Base-by-base conservation (phyloP, 179 eudicot genomes). In the Beta corolliflora region DNA sequence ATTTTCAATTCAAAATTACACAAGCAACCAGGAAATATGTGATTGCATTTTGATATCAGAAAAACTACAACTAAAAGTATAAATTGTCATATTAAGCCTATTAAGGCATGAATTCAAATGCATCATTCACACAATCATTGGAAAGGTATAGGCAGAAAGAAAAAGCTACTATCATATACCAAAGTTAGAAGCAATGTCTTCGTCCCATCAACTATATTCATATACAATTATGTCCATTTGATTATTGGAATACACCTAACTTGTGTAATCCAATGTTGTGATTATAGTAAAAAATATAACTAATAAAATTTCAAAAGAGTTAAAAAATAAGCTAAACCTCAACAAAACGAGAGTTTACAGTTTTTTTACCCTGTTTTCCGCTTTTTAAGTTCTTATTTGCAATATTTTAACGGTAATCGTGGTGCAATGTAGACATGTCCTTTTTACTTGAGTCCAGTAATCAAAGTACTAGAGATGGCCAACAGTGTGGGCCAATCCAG, bases 141-240 rank as follows among this genome's bases (percentile, higher is more conserved):
- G 29, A 70, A 76, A 53, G 29, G 25, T 54, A 77, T 41, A 69
- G 65, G 15, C 68, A 79, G 16, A 15, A 31, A 60, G 55, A 60
- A 16, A 55, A 50, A 58, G 11, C 41, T 36, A 5, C 21, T 29
- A 48, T 53, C 58, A 79, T 59, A 53, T 45, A 11, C 68, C 60
- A 75, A 58, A 67, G 44, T n/a, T 72, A 83, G 59, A 69, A 79
- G 77, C 60, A 52, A 80, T 58, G 79, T 60, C 61, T 60, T 79
- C 65, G 74, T 79, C 69, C 63, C 41, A 75, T 18, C 7, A 23
- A 73, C 44, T 15, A 64, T 21, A 52, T 74, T 19, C 11, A 50
- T 29, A 52, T 9, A 64, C 29, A 77, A 54, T 45, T 41, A 50
- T 29, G 67, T 74, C 69, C 21, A 12, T 53, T 69, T 44, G 46